Percentiles rank a stretch among this genome's conserved stretches.
These are phyloP conservation scores for Ensete ventricosum DNA, from an alignment of 176 grass and related monocot species.

Conservation along the genomic window DNA sequence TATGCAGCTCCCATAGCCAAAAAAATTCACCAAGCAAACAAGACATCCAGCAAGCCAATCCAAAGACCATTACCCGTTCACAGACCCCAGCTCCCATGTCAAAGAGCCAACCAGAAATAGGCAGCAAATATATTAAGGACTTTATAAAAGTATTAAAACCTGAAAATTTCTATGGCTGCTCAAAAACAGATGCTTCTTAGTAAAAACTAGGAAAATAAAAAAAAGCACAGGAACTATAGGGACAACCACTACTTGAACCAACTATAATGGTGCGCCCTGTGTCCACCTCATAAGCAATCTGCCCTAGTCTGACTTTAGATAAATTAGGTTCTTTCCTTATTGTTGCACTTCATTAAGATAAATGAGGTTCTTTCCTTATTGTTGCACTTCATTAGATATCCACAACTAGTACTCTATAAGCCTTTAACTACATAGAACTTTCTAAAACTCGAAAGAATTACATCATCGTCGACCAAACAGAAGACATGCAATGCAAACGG, in stretches of 20 bases:
- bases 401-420: no score
- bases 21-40: constrained; percentile 51
- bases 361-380: no score
- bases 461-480: no score
- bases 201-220: not conserved
- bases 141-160: constrained; percentile 19
- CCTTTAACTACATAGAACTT: no score
- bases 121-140: constrained; percentile 78
- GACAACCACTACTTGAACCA: no score
- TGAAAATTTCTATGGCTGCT: not conserved
- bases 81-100: constrained; percentile 93
- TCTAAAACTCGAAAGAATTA: no score
- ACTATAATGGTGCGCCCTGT: no score
- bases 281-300: no score
- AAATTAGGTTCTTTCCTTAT: no score
- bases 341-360: no score
- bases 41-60: constrained; percentile 48
- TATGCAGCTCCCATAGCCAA: constrained; percentile 64
- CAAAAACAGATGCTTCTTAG: not conserved
- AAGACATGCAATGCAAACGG: not conserved
- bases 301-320: no score
- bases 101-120: constrained; percentile 97
- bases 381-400: no score
- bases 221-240: not conserved
- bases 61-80: constrained; percentile 64